Base-by-base conservation (phyloP, 306 rosid genomes). In the Vachellia pachyceras region DNA sequence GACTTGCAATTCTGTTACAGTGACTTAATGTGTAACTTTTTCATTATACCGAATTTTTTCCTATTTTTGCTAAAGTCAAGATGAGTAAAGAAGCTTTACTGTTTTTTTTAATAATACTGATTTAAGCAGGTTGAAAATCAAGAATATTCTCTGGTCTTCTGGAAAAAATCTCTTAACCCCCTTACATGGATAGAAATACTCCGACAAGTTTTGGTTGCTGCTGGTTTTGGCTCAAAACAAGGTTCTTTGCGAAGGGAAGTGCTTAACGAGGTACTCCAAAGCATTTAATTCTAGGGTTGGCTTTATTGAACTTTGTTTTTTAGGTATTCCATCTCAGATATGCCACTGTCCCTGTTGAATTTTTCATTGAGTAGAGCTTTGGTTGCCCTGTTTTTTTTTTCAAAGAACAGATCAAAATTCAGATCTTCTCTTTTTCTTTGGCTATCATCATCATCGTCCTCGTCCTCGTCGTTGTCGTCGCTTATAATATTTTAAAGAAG, bases 181-280 rank as follows among this genome's bases (percentile, higher is more conserved):
- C 89, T 95, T 72, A 93, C 97, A 17, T 95, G 99, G 98, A 84
- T 88, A 73, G 99, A 95, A 86, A 89, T 93, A 90, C 86, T 95
- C 41, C 94, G 94, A 69, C 99, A 90, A 88, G 92, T 95, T 47
- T 88, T 95, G 90, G 86, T 88, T 81, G 98, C 97, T 3, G 94
- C 99, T 88, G 98, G 98, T 52, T 95, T 93, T 85, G 95, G 98
- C 88, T 90, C 94, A 55, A 93, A 92, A 84, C 90, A 89, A 83
- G 91, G 89, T 78, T 76, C 90, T 71, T 67, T 85, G 79, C 89
- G 82, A 45, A 89, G 86, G 84, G 99, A 92, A 40, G 69, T 78
- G 71, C 86, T 85, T 74, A 84, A 85, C 88, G 93, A 91, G 99
- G 99, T 93, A 86, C 82, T 85, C 42, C 39, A 83, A 70, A 15